phyloP scores from a whole-genome alignment of 2,329 filamentous ascomycete genomes.

The Neoascochyta sp. region DNA sequence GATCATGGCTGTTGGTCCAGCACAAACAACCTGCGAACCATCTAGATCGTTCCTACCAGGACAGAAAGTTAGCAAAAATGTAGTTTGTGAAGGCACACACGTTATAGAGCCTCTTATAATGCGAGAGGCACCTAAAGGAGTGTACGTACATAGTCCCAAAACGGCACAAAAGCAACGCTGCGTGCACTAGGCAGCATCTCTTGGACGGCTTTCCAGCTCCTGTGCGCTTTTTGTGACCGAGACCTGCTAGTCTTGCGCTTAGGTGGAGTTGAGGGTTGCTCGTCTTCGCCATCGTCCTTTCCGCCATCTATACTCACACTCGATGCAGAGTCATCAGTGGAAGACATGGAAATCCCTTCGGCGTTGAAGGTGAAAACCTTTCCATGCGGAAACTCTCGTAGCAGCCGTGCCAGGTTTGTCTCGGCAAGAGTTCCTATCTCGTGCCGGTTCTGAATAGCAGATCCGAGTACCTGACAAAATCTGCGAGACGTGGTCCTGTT shows the following conservation, averaged over 20 bases:
- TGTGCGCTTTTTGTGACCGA: no score
- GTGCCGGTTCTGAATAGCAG: conserved; percentile 5
- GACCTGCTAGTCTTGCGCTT: conserved; percentile 5
- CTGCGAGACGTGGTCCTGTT: conserved; percentile 10
- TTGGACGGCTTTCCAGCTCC: conserved; percentile 46
- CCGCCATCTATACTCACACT: no score
- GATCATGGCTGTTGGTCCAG: conserved; percentile 31
- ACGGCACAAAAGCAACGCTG: conserved; percentile 38
- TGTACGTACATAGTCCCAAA: conserved; percentile 43
- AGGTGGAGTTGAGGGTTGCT: not conserved
- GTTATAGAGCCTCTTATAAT: no score
- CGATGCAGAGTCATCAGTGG: conserved; percentile 16
- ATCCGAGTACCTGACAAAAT: conserved; percentile 24
- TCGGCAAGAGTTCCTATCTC: conserved; percentile 13
- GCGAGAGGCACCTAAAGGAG: no score
- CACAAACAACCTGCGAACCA: conserved; percentile 38
- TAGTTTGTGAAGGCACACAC: no score
- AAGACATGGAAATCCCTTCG: conserved; percentile 15
- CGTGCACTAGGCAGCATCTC: conserved; percentile 46
- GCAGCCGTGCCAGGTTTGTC: conserved; percentile 16
- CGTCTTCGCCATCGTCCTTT: conserved; percentile 2
- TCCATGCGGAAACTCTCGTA: conserved; percentile 23
- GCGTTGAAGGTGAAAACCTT: conserved; percentile 24
- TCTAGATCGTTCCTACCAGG: conserved; percentile 31
- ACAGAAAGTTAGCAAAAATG: no score